A percentile compares a stretch with the other conserved stretches of the same genome.
Evolutionary conservation across 176 grass and related monocot species (phyloP).

Genomic region (Elymus sibiricus): DNA sequence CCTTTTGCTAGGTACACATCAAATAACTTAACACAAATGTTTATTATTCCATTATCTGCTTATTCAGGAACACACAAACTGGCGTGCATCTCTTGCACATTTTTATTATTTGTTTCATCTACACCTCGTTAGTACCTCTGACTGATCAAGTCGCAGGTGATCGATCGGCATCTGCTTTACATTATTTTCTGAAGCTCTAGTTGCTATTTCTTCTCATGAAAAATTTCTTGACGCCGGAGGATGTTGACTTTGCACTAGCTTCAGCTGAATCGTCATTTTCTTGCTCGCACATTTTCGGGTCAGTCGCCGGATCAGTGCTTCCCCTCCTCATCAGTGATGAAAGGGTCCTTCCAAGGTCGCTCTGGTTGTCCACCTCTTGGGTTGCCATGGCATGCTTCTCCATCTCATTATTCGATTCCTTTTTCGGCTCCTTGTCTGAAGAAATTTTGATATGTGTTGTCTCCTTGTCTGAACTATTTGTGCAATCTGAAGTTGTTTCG

Average conservation of each 20-base stretch:
- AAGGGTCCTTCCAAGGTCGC: not conserved
- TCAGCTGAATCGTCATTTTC: constrained; percentile 8
- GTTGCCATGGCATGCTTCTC: not conserved
- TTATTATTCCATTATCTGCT: not conserved
- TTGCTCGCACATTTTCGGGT: not conserved
- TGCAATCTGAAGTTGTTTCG: not conserved
- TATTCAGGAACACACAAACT: not conserved
- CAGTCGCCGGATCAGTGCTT: not conserved
- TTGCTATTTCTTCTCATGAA: constrained; percentile 40
- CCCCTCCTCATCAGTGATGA: not conserved
- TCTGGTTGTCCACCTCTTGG: constrained; percentile 9
- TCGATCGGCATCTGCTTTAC: not conserved
- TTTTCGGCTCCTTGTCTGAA: not conserved
- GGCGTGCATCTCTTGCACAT: not conserved
- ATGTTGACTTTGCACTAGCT: not conserved
- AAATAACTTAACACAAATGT: not conserved
- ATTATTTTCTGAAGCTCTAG: not conserved
- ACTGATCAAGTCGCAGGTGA: not conserved
- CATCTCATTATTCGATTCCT: not conserved
- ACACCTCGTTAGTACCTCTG: not conserved
- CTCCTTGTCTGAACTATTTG: not conserved
- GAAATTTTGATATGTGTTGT: not conserved
- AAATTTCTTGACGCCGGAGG: constrained; percentile 27
- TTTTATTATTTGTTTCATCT: not conserved
- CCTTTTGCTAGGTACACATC: not conserved